Evolutionary conservation across 768 basidiomycete genomes (phyloP).

Genomic region (Tulasnella sp.): DNA sequence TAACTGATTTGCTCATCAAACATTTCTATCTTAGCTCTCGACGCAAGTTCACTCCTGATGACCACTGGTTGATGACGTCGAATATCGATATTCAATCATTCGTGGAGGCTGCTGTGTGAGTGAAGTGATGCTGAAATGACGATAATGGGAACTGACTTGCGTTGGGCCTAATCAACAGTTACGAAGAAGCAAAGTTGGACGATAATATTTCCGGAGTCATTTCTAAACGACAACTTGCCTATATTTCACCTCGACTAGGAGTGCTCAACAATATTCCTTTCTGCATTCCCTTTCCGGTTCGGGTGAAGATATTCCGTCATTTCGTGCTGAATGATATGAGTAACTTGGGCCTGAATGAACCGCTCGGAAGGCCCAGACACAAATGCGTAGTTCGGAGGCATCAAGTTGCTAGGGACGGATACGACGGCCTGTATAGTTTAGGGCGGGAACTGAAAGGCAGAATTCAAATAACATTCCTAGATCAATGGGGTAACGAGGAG

Average conservation of each 20-base stretch:
- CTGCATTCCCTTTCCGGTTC: constrained; percentile 80
- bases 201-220: constrained; percentile 24
- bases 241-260: constrained; percentile 73
- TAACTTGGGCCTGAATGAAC: constrained; percentile 23
- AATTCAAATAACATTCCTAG: constrained; percentile 82
- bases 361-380: neutral
- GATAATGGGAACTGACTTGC: neutral
- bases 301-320: constrained; percentile 79
- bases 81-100: constrained; percentile 56
- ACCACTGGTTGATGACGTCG: constrained; percentile 65
- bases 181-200: constrained; percentile 46
- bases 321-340: constrained; percentile 57
- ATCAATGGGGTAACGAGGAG: constrained; percentile 79
- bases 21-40: constrained; percentile 46
- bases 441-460: constrained; percentile 70
- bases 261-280: constrained; percentile 94
- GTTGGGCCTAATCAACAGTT: constrained; percentile 27
- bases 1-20: neutral
- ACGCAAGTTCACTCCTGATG: constrained; percentile 63
- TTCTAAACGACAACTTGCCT: constrained; percentile 57
- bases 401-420: constrained; percentile 80
- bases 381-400: constrained; percentile 45
- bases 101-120: constrained; percentile 75
- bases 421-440: constrained; percentile 51
- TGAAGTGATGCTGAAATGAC: constrained; percentile 1